A percentile compares a stretch with the other conserved stretches of the same genome.
These are phyloP conservation scores for Niveomyces coronatus DNA, from an alignment of 2,329 filamentous ascomycete species.

Conservation along the genomic window DNA sequence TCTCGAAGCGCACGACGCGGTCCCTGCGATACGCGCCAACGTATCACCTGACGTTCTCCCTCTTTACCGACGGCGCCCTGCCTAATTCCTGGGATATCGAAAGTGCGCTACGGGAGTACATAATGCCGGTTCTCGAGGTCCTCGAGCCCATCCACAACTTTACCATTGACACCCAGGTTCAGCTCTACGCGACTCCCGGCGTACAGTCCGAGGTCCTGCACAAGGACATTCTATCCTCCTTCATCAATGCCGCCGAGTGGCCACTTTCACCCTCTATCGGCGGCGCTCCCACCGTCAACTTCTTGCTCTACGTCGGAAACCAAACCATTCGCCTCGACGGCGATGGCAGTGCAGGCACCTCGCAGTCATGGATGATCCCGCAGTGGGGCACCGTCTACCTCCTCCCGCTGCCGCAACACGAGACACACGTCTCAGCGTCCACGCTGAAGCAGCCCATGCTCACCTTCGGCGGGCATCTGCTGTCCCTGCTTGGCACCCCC, in stretches of 20 bases:
- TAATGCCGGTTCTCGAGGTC: constrained; percentile 70
- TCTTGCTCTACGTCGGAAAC: constrained; percentile 81
- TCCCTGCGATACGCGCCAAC: constrained; percentile 87
- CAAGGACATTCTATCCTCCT: constrained; percentile 82
- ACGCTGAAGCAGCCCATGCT: constrained; percentile 71
- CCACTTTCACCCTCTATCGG: constrained; percentile 90
- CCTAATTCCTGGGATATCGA: constrained; percentile 93
- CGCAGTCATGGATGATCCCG: constrained; percentile 77
- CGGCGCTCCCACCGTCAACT: constrained; percentile 87
- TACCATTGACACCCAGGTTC: constrained; percentile 90
- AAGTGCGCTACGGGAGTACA: constrained; percentile 65
- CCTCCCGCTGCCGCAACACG: constrained; percentile 37
- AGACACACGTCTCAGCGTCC: constrained; percentile 47
- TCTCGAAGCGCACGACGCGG: constrained; percentile 64
- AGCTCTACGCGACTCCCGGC: constrained; percentile 75
- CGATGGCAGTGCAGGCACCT: constrained; percentile 33
- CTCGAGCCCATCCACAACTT: constrained; percentile 85
- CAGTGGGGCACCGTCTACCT: constrained; percentile 77
- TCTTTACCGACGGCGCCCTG: constrained; percentile 69
- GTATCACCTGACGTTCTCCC: constrained; percentile 90
- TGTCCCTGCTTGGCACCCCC: constrained; percentile 79
- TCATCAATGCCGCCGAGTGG: constrained; percentile 98
- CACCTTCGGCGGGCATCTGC: constrained; percentile 81
- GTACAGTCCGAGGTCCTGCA: constrained; percentile 55
- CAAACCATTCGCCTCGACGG: constrained; percentile 51